A percentile compares a stretch with the other conserved stretches of the same genome.
phyloP scores from a whole-genome alignment of 2,329 filamentous ascomycete species.

The Ceratocystis huliohia region DNA sequence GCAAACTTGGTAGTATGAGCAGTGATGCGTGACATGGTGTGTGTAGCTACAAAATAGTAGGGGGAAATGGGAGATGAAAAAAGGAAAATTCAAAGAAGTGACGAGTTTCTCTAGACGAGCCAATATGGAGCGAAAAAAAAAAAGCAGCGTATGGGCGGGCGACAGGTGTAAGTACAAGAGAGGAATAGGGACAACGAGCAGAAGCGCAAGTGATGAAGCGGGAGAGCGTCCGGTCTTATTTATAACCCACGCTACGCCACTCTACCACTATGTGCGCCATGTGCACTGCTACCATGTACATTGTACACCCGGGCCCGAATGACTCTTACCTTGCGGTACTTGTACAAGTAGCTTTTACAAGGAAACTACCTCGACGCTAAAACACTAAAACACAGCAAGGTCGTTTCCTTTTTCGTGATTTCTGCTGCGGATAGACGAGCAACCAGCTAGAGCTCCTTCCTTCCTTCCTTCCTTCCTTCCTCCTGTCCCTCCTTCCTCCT shows the following conservation, averaged over 20 bases:
- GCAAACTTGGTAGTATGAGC: conserved; percentile 38
- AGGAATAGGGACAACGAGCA: neutral
- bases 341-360: no score
- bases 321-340: neutral
- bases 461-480: neutral
- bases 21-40: conserved; percentile 38
- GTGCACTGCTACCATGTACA: neutral
- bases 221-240: neutral
- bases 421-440: neutral
- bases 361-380: neutral
- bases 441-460: neutral
- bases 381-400: neutral
- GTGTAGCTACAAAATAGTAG: neutral
- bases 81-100: neutral
- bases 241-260: neutral
- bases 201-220: neutral
- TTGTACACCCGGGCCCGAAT: neutral
- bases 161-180: no score
- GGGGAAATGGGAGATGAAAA: neutral
- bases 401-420: neutral
- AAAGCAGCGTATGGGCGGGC: no score
- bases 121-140: neutral
- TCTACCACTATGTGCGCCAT: neutral
- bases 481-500: neutral
- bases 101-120: neutral